phyloP scores from a whole-genome alignment of 1,284 basidiomycete genomes.

The Fomitiporia mediterranea region DNA sequence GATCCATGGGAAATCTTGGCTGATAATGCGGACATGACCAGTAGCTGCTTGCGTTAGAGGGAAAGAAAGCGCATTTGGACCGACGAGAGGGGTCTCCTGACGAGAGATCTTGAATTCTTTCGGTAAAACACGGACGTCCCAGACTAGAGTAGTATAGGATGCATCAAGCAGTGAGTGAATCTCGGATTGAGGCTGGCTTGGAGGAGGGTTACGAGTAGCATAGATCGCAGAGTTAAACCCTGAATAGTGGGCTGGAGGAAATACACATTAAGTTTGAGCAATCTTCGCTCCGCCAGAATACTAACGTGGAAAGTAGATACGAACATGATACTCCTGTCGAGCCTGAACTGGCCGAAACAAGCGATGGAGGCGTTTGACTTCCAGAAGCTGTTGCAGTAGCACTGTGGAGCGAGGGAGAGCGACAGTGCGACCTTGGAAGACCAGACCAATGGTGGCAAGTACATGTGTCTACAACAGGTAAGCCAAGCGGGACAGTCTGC shows the following conservation, averaged over 20 bases:
- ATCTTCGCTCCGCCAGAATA: background rate
- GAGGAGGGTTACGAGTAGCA: background rate
- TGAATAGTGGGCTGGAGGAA: constrained; percentile 14
- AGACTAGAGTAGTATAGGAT: constrained; percentile 14
- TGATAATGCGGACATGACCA: constrained; percentile 20
- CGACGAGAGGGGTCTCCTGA: constrained; percentile 7
- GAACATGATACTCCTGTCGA: constrained; percentile 9
- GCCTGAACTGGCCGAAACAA: background rate
- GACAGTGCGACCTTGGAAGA: background rate
- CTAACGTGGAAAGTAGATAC: background rate
- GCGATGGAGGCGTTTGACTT: background rate
- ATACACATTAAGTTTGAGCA: background rate
- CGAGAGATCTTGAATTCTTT: constrained; percentile 6
- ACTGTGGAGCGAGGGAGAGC: constrained; percentile 11
- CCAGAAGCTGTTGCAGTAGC: constrained; percentile 15
- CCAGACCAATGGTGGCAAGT: background rate
- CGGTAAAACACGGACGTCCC: constrained; percentile 22
- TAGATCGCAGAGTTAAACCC: constrained; percentile 18
- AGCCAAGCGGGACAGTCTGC: background rate
- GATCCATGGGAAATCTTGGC: constrained; percentile 22
- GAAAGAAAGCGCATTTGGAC: constrained; percentile 20
- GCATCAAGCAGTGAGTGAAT: constrained; percentile 16
- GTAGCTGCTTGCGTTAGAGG: constrained; percentile 20
- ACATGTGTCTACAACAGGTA: background rate
- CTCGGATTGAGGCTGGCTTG: constrained; percentile 1